These are phyloP conservation scores for barrel medic (Medicago truncatula) DNA, from an alignment of 306 rosid genomes.

Conservation along the genomic window DNA sequence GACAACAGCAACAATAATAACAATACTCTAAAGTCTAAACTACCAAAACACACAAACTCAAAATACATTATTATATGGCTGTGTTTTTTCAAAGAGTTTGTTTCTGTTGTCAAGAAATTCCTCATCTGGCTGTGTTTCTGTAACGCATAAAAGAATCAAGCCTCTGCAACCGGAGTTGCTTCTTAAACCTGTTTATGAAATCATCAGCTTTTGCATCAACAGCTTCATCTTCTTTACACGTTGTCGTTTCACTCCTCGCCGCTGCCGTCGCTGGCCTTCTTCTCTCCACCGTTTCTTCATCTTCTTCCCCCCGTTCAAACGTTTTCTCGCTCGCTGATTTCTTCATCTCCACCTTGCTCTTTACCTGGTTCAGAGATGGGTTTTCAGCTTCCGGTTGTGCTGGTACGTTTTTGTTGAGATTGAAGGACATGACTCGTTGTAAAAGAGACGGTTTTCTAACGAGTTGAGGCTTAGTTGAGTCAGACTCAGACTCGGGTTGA, in stretches of 20 bases:
- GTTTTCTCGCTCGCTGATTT: conserved; percentile 46
- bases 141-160: conserved; percentile 65
- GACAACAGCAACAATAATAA: too few relatives aligned
- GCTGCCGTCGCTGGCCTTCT: conserved; percentile 53
- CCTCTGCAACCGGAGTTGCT: conserved; percentile 80
- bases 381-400: background rate
- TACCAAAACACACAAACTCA: too few relatives aligned
- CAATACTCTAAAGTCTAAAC: too few relatives aligned
- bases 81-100: too few relatives aligned
- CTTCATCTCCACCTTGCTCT: conserved; percentile 46
- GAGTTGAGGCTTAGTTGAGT: conserved; percentile 37
- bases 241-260: conserved; percentile 35
- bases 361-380: conserved; percentile 31
- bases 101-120: background rate
- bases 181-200: conserved; percentile 76
- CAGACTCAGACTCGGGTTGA: background rate
- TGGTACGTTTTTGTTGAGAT: conserved; percentile 40
- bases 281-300: conserved; percentile 30
- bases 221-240: conserved; percentile 51
- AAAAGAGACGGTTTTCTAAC: conserved; percentile 53
- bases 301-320: conserved; percentile 26
- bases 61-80: too few relatives aligned
- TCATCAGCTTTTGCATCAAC: conserved; percentile 86
- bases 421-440: conserved; percentile 55
- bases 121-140: conserved; percentile 30